These are phyloP conservation scores for Lactarius psammicola DNA, from an alignment of 768 basidiomycete species.

Conservation along the genomic window DNA sequence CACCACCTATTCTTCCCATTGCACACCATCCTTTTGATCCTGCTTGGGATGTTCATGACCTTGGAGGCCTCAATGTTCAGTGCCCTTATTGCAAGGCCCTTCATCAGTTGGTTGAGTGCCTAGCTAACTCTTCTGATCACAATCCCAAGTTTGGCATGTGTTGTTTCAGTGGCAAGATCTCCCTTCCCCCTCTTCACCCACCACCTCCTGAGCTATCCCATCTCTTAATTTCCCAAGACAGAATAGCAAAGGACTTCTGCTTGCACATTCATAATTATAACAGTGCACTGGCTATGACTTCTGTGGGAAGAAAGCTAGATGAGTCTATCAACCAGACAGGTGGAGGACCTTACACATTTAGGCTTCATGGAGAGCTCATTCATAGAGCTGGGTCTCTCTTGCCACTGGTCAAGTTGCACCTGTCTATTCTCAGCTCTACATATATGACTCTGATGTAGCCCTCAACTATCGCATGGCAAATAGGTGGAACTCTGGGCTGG, in stretches of 20 bases:
- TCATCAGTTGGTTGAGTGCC: neutral
- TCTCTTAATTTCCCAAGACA: no score
- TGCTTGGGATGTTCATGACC: neutral
- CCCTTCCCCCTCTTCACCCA: neutral
- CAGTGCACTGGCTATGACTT: slow-evolving; percentile 2
- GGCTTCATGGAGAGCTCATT: neutral
- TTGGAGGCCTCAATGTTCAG: neutral
- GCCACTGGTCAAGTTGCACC: neutral
- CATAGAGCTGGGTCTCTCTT: neutral
- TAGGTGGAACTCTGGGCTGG: neutral
- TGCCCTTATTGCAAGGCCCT: slow-evolving; percentile 4
- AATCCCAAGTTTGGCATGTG: slow-evolving; percentile 8
- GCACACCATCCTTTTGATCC: neutral
- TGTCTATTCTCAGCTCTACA: slow-evolving; percentile 5
- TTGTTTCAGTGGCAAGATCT: neutral
- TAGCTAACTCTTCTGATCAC: neutral
- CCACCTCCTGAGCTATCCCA: neutral
- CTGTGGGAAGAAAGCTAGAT: neutral
- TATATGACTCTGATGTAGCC: neutral
- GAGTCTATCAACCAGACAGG: neutral
- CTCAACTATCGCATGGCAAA: neutral
- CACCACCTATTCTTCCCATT: neutral
- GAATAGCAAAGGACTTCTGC: no score
- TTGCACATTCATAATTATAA: neutral
- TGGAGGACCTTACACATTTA: neutral